Conservation (phyloP, 192 early-diverging fungal species). For the Fimicolochytrium jonesii region DNA sequence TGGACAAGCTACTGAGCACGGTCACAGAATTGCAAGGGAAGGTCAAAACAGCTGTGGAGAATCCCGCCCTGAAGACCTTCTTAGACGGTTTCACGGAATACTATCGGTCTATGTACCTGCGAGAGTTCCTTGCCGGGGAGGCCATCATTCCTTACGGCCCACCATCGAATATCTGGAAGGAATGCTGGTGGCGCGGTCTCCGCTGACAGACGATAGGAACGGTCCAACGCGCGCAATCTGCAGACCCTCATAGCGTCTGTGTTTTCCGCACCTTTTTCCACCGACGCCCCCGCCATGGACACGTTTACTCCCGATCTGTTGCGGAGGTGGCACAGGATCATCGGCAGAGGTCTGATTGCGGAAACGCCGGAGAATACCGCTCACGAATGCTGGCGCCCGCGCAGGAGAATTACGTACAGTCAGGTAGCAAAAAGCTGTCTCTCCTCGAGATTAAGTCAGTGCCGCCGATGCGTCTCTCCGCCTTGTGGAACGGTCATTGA, state of each 20-base stretch:
- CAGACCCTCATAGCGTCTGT: neutral
- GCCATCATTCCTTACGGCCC: neutral
- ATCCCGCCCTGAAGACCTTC: neutral
- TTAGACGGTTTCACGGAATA: neutral
- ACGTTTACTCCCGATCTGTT: neutral
- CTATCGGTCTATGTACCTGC: neutral
- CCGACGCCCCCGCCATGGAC: neutral
- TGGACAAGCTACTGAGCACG: too few relatives aligned
- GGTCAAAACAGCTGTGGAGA: neutral
- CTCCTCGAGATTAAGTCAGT: too few relatives aligned
- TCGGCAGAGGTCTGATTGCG: neutral
- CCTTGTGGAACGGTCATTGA: too few relatives aligned
- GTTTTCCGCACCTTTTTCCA: neutral
- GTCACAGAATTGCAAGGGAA: too few relatives aligned
- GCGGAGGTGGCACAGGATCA: neutral
- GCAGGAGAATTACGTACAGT: neutral
- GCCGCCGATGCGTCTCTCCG: too few relatives aligned
- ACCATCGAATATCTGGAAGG: neutral
- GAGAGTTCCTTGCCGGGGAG: neutral
- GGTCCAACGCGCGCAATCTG: neutral
- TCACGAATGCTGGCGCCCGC: neutral
- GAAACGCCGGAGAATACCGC: neutral
- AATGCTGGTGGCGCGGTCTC: too few relatives aligned
- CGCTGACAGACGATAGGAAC: too few relatives aligned
- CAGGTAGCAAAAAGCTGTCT: too few relatives aligned